Evolutionary conservation across 2,329 filamentous ascomycete genomes (phyloP).

Genomic region (Boeremia lycopersici): DNA sequence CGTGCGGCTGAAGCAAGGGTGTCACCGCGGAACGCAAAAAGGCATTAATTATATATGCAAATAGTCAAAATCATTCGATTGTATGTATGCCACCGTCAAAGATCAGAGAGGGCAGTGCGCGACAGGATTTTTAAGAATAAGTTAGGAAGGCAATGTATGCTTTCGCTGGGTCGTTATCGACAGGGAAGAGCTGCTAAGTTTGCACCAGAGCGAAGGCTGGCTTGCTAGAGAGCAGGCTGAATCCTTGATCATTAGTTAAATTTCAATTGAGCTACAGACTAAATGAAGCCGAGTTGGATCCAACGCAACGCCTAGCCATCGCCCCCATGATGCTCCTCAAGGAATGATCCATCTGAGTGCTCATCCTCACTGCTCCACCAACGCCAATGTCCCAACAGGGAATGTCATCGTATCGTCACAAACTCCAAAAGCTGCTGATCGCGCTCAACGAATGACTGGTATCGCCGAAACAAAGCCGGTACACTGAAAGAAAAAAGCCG

Average conservation of each 20-base stretch:
- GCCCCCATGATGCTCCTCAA: constrained; percentile 5
- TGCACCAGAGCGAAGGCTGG: no score
- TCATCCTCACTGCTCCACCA: constrained; percentile 12
- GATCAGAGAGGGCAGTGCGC: no score
- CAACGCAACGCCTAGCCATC: constrained; percentile 2
- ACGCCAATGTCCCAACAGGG: constrained; percentile 11
- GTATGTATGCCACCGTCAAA: no score
- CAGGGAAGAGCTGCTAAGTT: no score
- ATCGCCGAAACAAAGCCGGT: constrained; percentile 14
- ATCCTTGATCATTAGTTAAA: not conserved
- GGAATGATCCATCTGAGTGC: constrained; percentile 1
- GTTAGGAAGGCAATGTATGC: no score
- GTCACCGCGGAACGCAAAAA: not conserved
- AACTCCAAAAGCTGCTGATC: constrained; percentile 2
- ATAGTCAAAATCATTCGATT: no score
- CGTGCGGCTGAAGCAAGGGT: constrained; percentile 4
- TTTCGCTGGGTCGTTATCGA: no score
- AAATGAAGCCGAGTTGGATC: constrained; percentile 2
- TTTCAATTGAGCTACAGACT: constrained; percentile 8
- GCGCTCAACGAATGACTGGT: constrained; percentile 16
- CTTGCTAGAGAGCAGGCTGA: no score
- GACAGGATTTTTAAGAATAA: no score
- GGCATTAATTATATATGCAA: not conserved
- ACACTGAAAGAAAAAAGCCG: constrained; percentile 7
- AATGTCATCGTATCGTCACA: constrained; percentile 17